Percentiles rank a stretch among this genome's conserved stretches.
phyloP scores from a whole-genome alignment of 805 yeast species.

The Schwanniomyces sp. region DNA sequence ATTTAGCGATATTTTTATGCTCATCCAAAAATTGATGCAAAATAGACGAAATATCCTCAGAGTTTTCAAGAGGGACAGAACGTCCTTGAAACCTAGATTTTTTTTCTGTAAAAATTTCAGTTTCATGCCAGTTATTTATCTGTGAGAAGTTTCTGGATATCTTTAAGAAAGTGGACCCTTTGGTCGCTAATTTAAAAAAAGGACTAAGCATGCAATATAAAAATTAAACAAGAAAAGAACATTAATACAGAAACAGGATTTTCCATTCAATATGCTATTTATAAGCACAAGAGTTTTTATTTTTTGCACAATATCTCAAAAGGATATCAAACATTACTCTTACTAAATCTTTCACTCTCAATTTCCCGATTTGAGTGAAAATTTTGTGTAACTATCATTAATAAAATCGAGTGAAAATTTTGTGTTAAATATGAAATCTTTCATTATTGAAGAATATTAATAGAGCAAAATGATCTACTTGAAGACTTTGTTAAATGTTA shows the following conservation, averaged over 20 bases:
- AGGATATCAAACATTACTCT: too few species aligned
- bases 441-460: background rate
- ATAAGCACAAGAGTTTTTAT: too few species aligned
- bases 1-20: conserved; percentile 49
- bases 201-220: background rate
- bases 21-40: conserved; percentile 40
- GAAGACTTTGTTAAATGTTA: conserved; percentile 83
- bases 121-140: conserved; percentile 26
- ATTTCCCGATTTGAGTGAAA: background rate
- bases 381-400: background rate
- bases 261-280: background rate
- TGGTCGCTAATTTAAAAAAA: background rate
- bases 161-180: background rate
- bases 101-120: conserved; percentile 37
- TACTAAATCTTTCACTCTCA: too few species aligned
- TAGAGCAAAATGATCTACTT: conserved; percentile 69
- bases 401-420: background rate
- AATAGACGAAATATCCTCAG: conserved; percentile 42
- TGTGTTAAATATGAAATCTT: background rate
- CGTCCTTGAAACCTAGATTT: conserved; percentile 72
- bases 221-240: too few species aligned
- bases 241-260: background rate
- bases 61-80: conserved; percentile 39
- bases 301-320: too few species aligned
- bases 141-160: background rate